Evolutionary conservation across 164 flowering plant species (phyloP), one percentile per base, ranked within the genome.

Genomic region (Stephania yunnanensis): DNA sequence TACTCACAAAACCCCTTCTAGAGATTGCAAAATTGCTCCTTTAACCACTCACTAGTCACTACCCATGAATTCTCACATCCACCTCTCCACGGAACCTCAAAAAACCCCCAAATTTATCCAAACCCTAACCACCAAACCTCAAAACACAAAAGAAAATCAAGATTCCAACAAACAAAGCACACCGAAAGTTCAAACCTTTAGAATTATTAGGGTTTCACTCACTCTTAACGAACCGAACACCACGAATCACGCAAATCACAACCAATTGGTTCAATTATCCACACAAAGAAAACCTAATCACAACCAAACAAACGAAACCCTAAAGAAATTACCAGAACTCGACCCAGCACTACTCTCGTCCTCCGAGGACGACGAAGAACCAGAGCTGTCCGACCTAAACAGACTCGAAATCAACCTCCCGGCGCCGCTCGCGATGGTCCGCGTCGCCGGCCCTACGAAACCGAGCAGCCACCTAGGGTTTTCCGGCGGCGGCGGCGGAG

Each of bases 401-500:
- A 87, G 86, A 17, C 81, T 72, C 15, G 91, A 84, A 58, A 87
- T 30, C 22, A 88, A 69, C 73, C 85, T 88, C 2, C 90, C 92
- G 17, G 89, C 89, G 46, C 90, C 89, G 13, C 72, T 55, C 36
- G 82, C 86, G 53, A 89, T 76, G 61, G 73, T 64, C 1, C 85
- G 80, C 70, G 89, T 71, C 7, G 89, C 86, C 0, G 87, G 80
- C 19, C 78, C 30, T 44, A 85, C 61, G 76, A 85, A 53, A 46
- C 80, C 78, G n/a, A 81, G 65, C 44, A 87, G 31, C 88, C 90
- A 86, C 69, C 76, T 86, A 81, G 85, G 87, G 82, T 68, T 83
- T 73, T 73, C 76, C 19, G 75, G 45, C 7, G 52, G 46, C 10
- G 46, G 46, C 13, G 71, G 42, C 1, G 63, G 46, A 2, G 68